These are phyloP conservation scores for Pseudophaeomoniella oleicola DNA, from an alignment of 2,329 filamentous ascomycete genomes.

Conservation along the genomic window DNA sequence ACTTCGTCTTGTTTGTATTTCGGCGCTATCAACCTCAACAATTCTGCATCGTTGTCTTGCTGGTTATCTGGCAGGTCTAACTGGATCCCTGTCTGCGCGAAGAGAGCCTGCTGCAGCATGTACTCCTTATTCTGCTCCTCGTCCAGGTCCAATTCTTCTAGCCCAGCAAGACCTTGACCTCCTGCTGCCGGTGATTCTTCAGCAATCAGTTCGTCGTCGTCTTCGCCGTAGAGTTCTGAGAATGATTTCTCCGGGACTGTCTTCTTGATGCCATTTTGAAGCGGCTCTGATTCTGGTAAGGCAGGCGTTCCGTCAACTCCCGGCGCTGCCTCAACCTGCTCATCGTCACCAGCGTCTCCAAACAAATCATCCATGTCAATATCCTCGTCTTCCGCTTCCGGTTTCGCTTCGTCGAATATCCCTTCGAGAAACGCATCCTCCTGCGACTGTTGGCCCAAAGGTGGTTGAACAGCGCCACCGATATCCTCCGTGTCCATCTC, in stretches of 20 bases:
- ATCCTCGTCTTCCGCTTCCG: constrained; percentile 43
- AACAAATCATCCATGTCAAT: constrained; percentile 26
- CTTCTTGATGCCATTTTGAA: not conserved
- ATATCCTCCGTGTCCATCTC: constrained; percentile 13
- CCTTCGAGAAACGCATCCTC: constrained; percentile 6
- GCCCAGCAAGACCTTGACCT: not conserved
- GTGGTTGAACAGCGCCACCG: constrained; percentile 7
- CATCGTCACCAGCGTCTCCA: constrained; percentile 5
- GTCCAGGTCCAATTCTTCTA: not conserved
- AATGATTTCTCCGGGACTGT: not conserved
- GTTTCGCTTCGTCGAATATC: constrained; percentile 35
- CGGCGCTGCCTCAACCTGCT: not conserved
- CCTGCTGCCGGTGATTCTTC: not conserved
- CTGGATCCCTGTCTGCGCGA: constrained; percentile 25
- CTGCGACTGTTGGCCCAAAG: constrained; percentile 2
- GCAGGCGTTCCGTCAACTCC: not conserved
- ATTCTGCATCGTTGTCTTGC: constrained; percentile 59
- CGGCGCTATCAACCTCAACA: constrained; percentile 69
- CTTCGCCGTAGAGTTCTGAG: not conserved
- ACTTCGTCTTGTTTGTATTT: constrained; percentile 61
- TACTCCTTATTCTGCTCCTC: constrained; percentile 16
- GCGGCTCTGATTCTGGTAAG: not conserved
- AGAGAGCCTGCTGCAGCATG: constrained; percentile 30
- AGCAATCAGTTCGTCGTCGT: not conserved
- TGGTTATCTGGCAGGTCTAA: constrained; percentile 41